Evolutionary conservation across 1,284 basidiomycete genomes (phyloP).

Genomic region (Naganishia sp.): DNA sequence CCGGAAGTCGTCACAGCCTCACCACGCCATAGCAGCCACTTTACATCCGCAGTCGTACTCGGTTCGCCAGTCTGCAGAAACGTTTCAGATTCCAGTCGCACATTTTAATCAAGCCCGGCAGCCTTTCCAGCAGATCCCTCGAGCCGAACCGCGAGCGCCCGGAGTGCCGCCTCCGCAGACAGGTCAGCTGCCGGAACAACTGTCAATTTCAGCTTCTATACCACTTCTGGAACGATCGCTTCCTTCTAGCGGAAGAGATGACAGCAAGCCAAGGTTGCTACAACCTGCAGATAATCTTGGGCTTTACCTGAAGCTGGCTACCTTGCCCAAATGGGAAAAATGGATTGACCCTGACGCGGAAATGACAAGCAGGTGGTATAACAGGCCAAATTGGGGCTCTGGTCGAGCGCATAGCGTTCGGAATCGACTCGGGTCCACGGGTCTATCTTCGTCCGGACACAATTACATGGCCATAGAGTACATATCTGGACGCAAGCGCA

Average conservation of each 20-base stretch:
- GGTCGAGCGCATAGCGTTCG: constrained; percentile 35
- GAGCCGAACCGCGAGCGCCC: too few species aligned
- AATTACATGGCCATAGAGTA: not conserved
- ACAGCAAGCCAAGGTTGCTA: not conserved
- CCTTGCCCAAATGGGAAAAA: constrained; percentile 40
- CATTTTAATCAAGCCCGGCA: too few species aligned
- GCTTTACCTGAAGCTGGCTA: constrained; percentile 40
- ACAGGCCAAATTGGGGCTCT: constrained; percentile 41
- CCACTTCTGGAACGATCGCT: constrained; percentile 3
- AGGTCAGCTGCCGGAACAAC: not conserved
- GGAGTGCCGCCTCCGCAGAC: not conserved
- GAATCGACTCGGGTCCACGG: not conserved
- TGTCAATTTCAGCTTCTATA: not conserved
- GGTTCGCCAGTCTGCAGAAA: not conserved
- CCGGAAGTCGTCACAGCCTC: not conserved
- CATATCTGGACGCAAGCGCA: constrained; percentile 13
- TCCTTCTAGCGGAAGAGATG: constrained; percentile 12
- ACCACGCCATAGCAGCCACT: not conserved
- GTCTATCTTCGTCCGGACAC: not conserved
- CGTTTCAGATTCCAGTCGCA: not conserved
- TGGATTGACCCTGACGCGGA: constrained; percentile 41
- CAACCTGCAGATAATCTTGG: constrained; percentile 45
- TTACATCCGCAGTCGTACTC: not conserved
- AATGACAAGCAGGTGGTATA: constrained; percentile 24
- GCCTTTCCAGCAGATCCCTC: too few species aligned